These are phyloP conservation scores for Chondrus crispus DNA, from an alignment of 23 red algal species.

Conservation along the genomic window DNA sequence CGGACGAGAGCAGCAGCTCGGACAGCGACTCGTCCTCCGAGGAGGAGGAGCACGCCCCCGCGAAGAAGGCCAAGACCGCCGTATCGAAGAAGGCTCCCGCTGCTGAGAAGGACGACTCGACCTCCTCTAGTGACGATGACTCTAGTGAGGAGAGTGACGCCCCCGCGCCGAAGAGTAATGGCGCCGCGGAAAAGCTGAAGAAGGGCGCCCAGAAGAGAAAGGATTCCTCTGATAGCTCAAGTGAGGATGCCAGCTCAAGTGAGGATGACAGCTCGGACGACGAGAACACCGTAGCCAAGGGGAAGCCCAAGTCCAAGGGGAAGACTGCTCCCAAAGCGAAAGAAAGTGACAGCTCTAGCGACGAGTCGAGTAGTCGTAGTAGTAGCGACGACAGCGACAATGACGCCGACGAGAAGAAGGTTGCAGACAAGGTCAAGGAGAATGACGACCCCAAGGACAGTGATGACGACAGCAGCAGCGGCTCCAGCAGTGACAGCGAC, in stretches of 20 bases:
- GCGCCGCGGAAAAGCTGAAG: too few species aligned
- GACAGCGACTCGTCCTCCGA: background rate
- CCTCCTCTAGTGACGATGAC: background rate
- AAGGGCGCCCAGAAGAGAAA: too few species aligned
- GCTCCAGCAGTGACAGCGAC: background rate
- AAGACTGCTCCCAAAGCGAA: background rate
- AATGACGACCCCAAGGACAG: too few species aligned
- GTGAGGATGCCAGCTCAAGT: too few species aligned
- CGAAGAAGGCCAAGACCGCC: background rate
- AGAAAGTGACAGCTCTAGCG: background rate
- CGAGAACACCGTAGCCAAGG: background rate
- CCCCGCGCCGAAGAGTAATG: too few species aligned
- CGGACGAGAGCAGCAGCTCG: background rate
- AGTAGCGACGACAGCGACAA: background rate
- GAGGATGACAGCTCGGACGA: conserved; percentile 15
- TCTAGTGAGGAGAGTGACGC: background rate
- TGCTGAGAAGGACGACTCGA: background rate
- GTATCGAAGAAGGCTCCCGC: background rate
- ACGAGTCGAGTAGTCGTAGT: background rate
- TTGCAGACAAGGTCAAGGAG: background rate
- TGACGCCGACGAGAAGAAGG: background rate
- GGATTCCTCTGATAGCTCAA: too few species aligned
- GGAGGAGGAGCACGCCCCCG: background rate
- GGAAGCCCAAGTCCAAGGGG: background rate
- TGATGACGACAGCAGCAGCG: conserved; percentile 15